A percentile compares a stretch with the other conserved stretches of the same genome.
phyloP scores from a whole-genome alignment of 176 grass and related monocot species.

The Aegilops sharonensis region DNA sequence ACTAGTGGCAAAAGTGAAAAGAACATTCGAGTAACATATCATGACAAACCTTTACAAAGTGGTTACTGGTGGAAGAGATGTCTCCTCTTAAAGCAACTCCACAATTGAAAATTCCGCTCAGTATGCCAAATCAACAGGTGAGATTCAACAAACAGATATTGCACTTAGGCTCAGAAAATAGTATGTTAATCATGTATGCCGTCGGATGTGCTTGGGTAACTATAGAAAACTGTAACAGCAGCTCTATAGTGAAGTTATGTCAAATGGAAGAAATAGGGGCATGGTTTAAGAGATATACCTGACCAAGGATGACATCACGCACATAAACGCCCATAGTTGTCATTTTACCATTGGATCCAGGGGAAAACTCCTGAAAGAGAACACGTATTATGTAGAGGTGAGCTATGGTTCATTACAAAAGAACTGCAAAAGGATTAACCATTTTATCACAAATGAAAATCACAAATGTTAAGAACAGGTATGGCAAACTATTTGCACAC shows the following conservation, averaged over 20 bases:
- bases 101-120: slow-evolving; percentile 73
- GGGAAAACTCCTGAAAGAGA: slow-evolving; percentile 80
- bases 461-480: background rate
- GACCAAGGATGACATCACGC: slow-evolving; percentile 94
- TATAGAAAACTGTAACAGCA: slow-evolving; percentile 26
- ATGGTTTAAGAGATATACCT: slow-evolving; percentile 59
- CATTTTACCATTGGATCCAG: slow-evolving; percentile 77
- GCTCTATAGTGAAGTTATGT: background rate
- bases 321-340: slow-evolving; percentile 97
- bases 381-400: background rate
- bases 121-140: slow-evolving; percentile 57
- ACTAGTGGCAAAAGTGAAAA: slow-evolving; percentile 26
- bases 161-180: slow-evolving; percentile 61
- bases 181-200: slow-evolving; percentile 35
- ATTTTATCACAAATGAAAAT: background rate
- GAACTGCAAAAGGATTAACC: background rate
- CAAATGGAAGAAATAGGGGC: background rate
- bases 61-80: slow-evolving; percentile 75
- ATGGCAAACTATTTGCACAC: background rate
- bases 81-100: slow-evolving; percentile 94
- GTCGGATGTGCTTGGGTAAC: slow-evolving; percentile 20
- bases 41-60: slow-evolving; percentile 95
- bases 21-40: slow-evolving; percentile 67
- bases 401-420: background rate
- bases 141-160: slow-evolving; percentile 56